phyloP scores from a whole-genome alignment of 345 rosid species.

The Aurinia saxatilis region DNA sequence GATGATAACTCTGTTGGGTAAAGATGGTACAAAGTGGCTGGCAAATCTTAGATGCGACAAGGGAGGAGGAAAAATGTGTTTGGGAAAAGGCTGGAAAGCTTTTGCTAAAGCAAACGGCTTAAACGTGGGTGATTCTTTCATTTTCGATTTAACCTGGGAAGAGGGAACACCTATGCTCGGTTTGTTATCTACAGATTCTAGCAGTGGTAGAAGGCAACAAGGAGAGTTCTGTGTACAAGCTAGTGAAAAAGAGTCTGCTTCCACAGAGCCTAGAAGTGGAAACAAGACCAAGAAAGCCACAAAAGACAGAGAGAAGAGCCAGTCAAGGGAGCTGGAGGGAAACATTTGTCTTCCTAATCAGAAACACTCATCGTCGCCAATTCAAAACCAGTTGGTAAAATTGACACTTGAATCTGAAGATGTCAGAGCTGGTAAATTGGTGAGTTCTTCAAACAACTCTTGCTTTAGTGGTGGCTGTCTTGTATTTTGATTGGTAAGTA shows the following conservation, averaged over 20 bases:
- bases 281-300: neutral
- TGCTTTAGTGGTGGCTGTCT: neutral
- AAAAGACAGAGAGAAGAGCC: neutral
- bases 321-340: too few relatives aligned
- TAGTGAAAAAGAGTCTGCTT: neutral
- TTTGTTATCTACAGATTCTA: neutral
- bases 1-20: neutral
- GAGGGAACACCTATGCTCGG: constrained; percentile 1
- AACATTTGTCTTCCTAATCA: too few relatives aligned
- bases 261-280: neutral
- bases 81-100: neutral
- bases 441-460: neutral
- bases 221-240: neutral
- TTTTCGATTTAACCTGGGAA: constrained; percentile 8
- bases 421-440: neutral
- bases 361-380: neutral
- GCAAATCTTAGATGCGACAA: neutral
- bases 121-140: neutral
- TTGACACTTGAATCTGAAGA: neutral
- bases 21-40: constrained; percentile 1
- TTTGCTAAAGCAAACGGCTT: neutral
- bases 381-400: neutral
- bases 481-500: neutral
- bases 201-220: neutral
- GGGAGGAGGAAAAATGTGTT: constrained; percentile 8